phyloP scores from a whole-genome alignment of 345 rosid genomes.

The Draba incana region DNA sequence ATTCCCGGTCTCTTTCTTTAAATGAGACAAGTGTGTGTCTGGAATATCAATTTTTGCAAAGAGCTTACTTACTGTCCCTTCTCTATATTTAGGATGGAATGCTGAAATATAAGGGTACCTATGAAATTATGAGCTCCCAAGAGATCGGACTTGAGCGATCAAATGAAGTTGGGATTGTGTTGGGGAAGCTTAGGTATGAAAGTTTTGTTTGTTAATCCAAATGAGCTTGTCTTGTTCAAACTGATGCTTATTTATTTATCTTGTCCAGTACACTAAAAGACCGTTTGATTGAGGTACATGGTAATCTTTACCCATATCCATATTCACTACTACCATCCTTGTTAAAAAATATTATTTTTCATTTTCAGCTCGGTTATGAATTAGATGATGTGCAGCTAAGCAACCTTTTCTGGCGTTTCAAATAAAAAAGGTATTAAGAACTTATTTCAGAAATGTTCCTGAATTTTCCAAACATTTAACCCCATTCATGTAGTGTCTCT shows the following conservation, averaged over 20 bases:
- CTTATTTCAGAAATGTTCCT: not conserved
- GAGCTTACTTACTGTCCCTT: constrained; percentile 2
- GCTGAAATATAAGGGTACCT: constrained; percentile 81
- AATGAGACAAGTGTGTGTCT: not conserved
- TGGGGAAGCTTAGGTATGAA: constrained; percentile 77
- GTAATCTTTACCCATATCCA: not conserved
- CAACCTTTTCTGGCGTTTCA: constrained; percentile 76
- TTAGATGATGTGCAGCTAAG: constrained; percentile 67
- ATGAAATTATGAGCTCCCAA: constrained; percentile 83
- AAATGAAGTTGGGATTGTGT: constrained; percentile 80
- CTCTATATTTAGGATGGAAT: constrained; percentile 68
- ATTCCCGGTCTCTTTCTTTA: not conserved
- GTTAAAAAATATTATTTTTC: constrained; percentile 1
- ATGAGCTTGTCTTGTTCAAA: constrained; percentile 8
- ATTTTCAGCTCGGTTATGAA: constrained; percentile 75
- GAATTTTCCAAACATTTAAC: not conserved
- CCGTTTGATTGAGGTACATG: constrained; percentile 66
- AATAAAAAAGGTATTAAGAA: constrained; percentile 28
- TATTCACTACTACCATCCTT: constrained; percentile 6
- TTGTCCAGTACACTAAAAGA: constrained; percentile 69
- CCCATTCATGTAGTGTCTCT: constrained; percentile 12
- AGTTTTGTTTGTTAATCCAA: not conserved
- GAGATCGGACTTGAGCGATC: constrained; percentile 84
- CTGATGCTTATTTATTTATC: not conserved
- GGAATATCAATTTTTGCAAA: not conserved